Evolutionary conservation across 2,329 filamentous ascomycete species (phyloP).

Genomic region (Colletotrichum sp.): DNA sequence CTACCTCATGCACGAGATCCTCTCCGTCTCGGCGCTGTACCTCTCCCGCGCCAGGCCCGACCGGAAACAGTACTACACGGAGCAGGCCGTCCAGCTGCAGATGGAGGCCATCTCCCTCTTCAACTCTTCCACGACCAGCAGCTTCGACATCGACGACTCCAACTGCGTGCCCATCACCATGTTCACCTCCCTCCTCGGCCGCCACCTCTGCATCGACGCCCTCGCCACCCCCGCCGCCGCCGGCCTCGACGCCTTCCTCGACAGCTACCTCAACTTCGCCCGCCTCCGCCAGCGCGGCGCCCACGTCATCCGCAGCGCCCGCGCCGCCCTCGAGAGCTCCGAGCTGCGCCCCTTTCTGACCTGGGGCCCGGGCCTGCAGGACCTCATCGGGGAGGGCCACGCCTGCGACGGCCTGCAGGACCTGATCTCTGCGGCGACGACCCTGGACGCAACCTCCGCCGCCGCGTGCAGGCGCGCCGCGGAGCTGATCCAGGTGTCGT

Average conservation of each 20-base stretch:
- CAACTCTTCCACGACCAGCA: slow-evolving; percentile 1
- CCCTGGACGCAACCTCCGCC: slow-evolving; percentile 22
- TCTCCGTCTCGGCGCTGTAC: slow-evolving; percentile 40
- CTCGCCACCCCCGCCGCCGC: slow-evolving; percentile 27
- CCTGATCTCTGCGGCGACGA: slow-evolving; percentile 24
- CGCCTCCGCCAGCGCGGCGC: slow-evolving; percentile 26
- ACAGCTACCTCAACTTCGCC: slow-evolving; percentile 32
- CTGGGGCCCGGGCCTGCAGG: neutral
- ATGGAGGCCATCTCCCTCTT: slow-evolving; percentile 13
- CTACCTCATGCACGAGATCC: slow-evolving; percentile 39
- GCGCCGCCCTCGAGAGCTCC: neutral
- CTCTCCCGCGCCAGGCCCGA: slow-evolving; percentile 31
- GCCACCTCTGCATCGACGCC: slow-evolving; percentile 38
- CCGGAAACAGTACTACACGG: slow-evolving; percentile 25
- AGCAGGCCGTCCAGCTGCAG: slow-evolving; percentile 33
- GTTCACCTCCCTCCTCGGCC: slow-evolving; percentile 36
- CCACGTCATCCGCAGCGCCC: slow-evolving; percentile 17
- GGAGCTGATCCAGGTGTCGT: slow-evolving; percentile 25
- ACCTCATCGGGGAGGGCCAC: neutral
- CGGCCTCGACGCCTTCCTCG: slow-evolving; percentile 30
- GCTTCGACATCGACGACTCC: slow-evolving; percentile 23
- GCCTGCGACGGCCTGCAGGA: neutral
- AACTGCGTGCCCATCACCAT: slow-evolving; percentile 37
- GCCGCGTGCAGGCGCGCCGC: slow-evolving; percentile 19
- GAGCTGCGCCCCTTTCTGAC: neutral